phyloP scores from a whole-genome alignment of 1,284 basidiomycete genomes.

The Rhodotorula glutinis region DNA sequence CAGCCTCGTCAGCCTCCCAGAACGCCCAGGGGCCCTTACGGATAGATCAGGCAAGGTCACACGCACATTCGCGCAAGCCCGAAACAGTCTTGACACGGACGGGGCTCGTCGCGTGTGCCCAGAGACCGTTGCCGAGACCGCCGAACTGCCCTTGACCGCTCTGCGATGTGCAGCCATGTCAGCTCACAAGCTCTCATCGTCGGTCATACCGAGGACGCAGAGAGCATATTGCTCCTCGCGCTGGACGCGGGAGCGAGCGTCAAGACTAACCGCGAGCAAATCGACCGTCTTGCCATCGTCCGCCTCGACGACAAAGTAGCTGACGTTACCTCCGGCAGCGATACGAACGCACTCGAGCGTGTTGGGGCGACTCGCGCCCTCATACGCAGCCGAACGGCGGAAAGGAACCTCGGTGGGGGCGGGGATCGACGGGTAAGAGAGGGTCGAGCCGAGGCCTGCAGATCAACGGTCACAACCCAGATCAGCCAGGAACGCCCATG shows the following conservation, averaged over 20 bases:
- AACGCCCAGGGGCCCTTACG: too few relatives aligned
- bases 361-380: constrained; percentile 55
- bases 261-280: constrained; percentile 25
- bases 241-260: not conserved
- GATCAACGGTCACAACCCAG: too few relatives aligned
- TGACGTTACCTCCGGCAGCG: constrained; percentile 69
- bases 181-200: not conserved
- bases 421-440: constrained; percentile 68
- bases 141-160: constrained; percentile 83
- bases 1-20: constrained; percentile 9
- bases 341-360: constrained; percentile 64
- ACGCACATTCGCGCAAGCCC: constrained; percentile 69
- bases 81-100: constrained; percentile 75
- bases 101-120: constrained; percentile 69
- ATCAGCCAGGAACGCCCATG: too few relatives aligned
- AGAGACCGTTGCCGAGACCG: constrained; percentile 76
- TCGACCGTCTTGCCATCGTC: constrained; percentile 18
- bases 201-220: not conserved
- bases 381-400: constrained; percentile 53
- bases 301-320: constrained; percentile 74
- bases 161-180: constrained; percentile 51
- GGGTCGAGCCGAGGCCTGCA: constrained; percentile 65
- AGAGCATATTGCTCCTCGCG: not conserved
- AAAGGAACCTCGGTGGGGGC: constrained; percentile 83
- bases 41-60: constrained; percentile 44